Conservation (phyloP, 345 rosid genomes). For the Arabidopsis arenosa region DNA sequence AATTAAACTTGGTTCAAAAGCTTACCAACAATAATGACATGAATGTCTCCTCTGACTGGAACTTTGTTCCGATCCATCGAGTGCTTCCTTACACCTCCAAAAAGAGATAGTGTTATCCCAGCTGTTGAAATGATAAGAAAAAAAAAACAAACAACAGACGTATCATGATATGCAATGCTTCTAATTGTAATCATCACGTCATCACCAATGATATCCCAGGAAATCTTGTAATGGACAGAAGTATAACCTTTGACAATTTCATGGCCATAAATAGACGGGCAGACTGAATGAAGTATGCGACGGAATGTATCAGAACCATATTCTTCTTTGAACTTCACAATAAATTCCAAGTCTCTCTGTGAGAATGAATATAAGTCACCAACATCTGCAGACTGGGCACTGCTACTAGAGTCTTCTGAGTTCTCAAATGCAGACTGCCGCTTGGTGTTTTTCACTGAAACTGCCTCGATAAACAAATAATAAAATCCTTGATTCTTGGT, state of each 20-base stretch:
- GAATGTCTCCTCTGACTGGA: constrained; percentile 99
- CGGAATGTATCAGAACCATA: constrained; percentile 81
- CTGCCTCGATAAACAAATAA: constrained; percentile 86
- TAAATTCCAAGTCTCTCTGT: constrained; percentile 86
- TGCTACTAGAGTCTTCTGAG: constrained; percentile 54
- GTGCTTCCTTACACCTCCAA: constrained; percentile 97
- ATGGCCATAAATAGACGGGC: constrained; percentile 97
- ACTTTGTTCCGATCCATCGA: constrained; percentile 90
- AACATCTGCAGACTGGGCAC: constrained; percentile 57
- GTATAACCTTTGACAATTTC: constrained; percentile 91
- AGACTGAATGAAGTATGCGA: constrained; percentile 80
- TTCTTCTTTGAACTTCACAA: constrained; percentile 87
- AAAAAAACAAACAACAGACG: constrained; percentile 13
- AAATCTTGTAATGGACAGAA: constrained; percentile 19
- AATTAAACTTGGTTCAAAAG: constrained; percentile 12
- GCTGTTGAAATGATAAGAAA: constrained; percentile 55
- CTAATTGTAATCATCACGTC: constrained; percentile 21
- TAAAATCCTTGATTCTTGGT: constrained; percentile 88
- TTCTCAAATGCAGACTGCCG: constrained; percentile 66
- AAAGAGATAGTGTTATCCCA: constrained; percentile 87
- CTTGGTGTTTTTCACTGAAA: constrained; percentile 81
- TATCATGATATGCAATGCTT: constrained; percentile 27
- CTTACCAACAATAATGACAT: constrained; percentile 94
- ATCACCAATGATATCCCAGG: constrained; percentile 8
- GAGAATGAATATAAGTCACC: constrained; percentile 81